Evolutionary conservation across 768 basidiomycete genomes (phyloP).

Genomic region (Kwoniella sp.): DNA sequence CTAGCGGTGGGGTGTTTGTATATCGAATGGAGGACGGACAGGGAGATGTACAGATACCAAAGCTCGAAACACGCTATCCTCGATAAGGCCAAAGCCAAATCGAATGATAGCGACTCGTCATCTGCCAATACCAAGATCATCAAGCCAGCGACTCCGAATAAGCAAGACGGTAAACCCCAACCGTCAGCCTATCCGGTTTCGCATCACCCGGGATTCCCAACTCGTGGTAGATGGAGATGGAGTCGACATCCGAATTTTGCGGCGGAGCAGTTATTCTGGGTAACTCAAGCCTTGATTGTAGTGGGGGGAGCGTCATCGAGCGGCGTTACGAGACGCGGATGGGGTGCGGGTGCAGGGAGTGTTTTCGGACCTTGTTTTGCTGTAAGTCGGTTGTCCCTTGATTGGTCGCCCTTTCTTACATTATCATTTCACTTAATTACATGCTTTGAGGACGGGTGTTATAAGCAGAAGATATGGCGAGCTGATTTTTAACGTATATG

Average conservation of each 20-base stretch:
- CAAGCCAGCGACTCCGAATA: slow-evolving; percentile 28
- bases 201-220: slow-evolving; percentile 74
- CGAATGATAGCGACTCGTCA: not conserved
- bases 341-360: slow-evolving; percentile 37
- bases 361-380: slow-evolving; percentile 46
- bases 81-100: slow-evolving; percentile 59
- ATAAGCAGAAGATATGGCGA: too few species aligned
- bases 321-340: slow-evolving; percentile 37
- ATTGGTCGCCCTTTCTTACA: too few species aligned
- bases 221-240: slow-evolving; percentile 82
- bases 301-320: slow-evolving; percentile 41
- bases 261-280: slow-evolving; percentile 80
- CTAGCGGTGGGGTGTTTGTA: slow-evolving; percentile 65
- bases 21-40: slow-evolving; percentile 82
- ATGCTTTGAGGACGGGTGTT: too few species aligned
- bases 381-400: slow-evolving; percentile 28
- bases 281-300: slow-evolving; percentile 50
- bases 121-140: not conserved
- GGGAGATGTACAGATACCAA: slow-evolving; percentile 81
- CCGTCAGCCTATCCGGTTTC: slow-evolving; percentile 32
- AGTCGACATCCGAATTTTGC: slow-evolving; percentile 89
- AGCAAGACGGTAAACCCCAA: slow-evolving; percentile 49
- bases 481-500: too few species aligned
- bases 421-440: too few species aligned
- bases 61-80: slow-evolving; percentile 66